Evolutionary conservation across 2,329 filamentous ascomycete genomes (phyloP), one percentile per base, ranked within the genome.

Genomic region (Cordyceps militaris): DNA sequence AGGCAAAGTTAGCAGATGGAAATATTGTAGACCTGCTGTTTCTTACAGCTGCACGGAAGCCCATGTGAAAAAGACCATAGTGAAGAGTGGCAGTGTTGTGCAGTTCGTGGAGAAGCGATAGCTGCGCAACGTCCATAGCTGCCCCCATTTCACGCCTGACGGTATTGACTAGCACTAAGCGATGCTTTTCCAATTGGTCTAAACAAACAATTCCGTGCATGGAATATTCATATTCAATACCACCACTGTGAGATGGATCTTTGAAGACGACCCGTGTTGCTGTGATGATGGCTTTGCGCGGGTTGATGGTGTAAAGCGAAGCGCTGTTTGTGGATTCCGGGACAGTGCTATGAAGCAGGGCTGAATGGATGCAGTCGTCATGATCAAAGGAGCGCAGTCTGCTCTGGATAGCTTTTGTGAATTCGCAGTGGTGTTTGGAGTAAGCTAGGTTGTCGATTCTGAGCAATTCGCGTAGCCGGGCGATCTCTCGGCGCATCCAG

Each of bases 21-120:
- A 26, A 8, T 21, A 19, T 32, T 13, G 6, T 49, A 26, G 14
- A 3, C n/a, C 7, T 11, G 47, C 57, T 34, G 16, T 60, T 14
- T 56, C 70, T 64, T 61, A 73, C 72, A 36, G 60, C 65, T 26
- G 63, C 65, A 32, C 72, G 66, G 30, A 74, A 67, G 0, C 70
- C 70, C 59, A 70, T 60, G 59, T 73, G 66, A 23, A 69, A 66
- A 8, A 65, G 63, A 5, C 56, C 48, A 50, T 71, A 73, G n/a
- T 67, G 66, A 32, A 60, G 54, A 10, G 60, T 61, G 4, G 70
- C 62, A 5, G 68, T 64, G 3, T 61, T 60, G 28, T 73, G 59
- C 32, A 74, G 65, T 44, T 68, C 68, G 14, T 71, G 61, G 10
- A 72, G 53, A 24, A 59, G 24, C 1, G 43, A 56, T 23, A 69